Evolutionary conservation across 1,139 yeast genomes (phyloP).

Genomic region (Lodderomyces theae): DNA sequence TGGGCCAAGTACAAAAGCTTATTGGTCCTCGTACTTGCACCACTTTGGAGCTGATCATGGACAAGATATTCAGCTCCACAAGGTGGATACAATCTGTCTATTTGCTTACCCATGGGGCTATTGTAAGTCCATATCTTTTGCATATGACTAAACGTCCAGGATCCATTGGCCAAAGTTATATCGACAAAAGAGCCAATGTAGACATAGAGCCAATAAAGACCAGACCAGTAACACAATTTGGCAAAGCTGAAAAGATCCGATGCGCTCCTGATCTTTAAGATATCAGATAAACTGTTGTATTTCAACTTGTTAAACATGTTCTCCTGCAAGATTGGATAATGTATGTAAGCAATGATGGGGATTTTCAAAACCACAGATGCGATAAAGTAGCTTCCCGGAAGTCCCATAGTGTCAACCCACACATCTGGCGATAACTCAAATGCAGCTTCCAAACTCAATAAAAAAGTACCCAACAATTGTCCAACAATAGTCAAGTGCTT

Average conservation of each 20-base stretch:
- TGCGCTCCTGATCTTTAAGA: constrained; percentile 13
- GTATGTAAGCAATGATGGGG: constrained; percentile 86
- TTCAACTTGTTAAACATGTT: constrained; percentile 75
- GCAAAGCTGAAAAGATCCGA: constrained; percentile 25
- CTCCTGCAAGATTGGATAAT: constrained; percentile 84
- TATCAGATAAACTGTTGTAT: constrained; percentile 24
- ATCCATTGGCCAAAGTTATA: constrained; percentile 73
- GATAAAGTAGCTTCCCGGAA: constrained; percentile 72
- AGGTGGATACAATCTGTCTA: constrained; percentile 76
- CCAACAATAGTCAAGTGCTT: constrained; percentile 77
- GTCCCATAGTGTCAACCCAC: constrained; percentile 94
- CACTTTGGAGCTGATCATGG: constrained; percentile 8
- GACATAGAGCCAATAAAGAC: constrained; percentile 59
- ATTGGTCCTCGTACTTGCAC: constrained; percentile 40
- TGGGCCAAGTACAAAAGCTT: constrained; percentile 81
- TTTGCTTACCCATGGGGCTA: constrained; percentile 18
- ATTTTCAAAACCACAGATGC: constrained; percentile 53
- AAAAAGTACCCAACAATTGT: constrained; percentile 77
- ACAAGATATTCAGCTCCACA: constrained; percentile 60
- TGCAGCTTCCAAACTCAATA: constrained; percentile 71
- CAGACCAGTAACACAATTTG: constrained; percentile 72
- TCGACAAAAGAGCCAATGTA: constrained; percentile 66
- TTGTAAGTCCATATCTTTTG: constrained; percentile 54
- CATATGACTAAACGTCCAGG: constrained; percentile 88
- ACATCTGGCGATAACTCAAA: constrained; percentile 74